Evolutionary conservation across 306 rosid genomes (phyloP).

Genomic region (Cicer judaicum): DNA sequence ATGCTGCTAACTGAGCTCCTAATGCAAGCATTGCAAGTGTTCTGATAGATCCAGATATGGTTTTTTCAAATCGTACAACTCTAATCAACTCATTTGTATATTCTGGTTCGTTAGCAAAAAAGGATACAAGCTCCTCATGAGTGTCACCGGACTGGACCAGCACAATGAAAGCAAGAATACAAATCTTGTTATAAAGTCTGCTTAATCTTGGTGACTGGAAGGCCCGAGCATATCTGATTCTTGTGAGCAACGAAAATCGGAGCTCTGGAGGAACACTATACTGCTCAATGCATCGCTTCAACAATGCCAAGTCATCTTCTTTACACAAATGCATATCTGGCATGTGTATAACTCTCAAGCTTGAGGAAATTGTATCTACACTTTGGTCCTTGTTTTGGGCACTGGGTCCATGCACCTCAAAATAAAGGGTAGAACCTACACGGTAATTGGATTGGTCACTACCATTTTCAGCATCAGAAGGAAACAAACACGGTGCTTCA

Average conservation of each 20-base stretch:
- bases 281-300: constrained; percentile 82
- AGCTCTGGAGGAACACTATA: constrained; percentile 75
- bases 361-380: constrained; percentile 52
- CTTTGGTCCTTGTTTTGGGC: constrained; percentile 59
- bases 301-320: constrained; percentile 75
- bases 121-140: constrained; percentile 87
- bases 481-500: constrained; percentile 76
- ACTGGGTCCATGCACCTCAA: constrained; percentile 72
- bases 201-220: constrained; percentile 81
- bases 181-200: constrained; percentile 83
- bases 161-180: constrained; percentile 93
- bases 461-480: constrained; percentile 74
- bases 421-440: constrained; percentile 89
- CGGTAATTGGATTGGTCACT: constrained; percentile 70
- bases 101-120: constrained; percentile 95
- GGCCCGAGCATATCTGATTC: constrained; percentile 92
- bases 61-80: constrained; percentile 89
- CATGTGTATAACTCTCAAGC: constrained; percentile 73
- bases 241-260: constrained; percentile 81
- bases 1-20: constrained; percentile 98
- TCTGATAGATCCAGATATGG: constrained; percentile 82
- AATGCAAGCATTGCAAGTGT: constrained; percentile 97
- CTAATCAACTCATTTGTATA: constrained; percentile 89
- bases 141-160: constrained; percentile 95
- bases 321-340: constrained; percentile 78